Evolutionary conservation across 148 eudicot genomes (phyloP), one percentile per base, ranked within the genome.

Genomic region (Beta vulgaris): DNA sequence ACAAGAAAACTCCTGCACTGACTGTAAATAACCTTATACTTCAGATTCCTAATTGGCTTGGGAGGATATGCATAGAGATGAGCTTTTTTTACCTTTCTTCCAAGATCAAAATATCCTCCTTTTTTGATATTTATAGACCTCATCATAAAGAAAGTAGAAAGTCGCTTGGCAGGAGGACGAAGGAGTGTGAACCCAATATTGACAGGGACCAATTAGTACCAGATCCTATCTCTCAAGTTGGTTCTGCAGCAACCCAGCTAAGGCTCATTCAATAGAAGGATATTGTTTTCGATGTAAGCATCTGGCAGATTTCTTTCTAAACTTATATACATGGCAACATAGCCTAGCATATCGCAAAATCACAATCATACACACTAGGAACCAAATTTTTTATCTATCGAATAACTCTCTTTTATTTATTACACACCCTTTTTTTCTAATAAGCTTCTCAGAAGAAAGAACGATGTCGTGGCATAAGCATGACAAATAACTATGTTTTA

Each of bases 281-380:
- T 43, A 35, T 5, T 6, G 19, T 68, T 66, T 43, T 46, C 44
- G 26, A 29, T 58, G 43, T n/a, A 34, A 28, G 15, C 51, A 71
- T 63, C 54, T 34, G 12, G 69, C 21, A 14, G 70, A 77, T 77
- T 71, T 37, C 40, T 18, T 77, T 63, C 80, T 25, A 35, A 51
- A 71, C 32, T 69, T 16, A 31, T 34, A 62, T 63, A 18, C 21
- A 48, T 3, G 68, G 26, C 34, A 15, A 42, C 59, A 26, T 39
- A 57, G 12, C 53, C 51, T 57, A 60, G 35, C 35, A 18, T 40
- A 62, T 59, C 15, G 61, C 49, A 61, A 18, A 57, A 62, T 59
- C 15, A 70, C 49, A 61, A n/a, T 66, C 18, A 32, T 46, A 21
- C 23, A 28, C 36, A 76, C 68, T 40, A 37, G 46, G 57, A 37